Conservation (phyloP, 139 green algal genomes). For the Micromonas commoda region DNA sequence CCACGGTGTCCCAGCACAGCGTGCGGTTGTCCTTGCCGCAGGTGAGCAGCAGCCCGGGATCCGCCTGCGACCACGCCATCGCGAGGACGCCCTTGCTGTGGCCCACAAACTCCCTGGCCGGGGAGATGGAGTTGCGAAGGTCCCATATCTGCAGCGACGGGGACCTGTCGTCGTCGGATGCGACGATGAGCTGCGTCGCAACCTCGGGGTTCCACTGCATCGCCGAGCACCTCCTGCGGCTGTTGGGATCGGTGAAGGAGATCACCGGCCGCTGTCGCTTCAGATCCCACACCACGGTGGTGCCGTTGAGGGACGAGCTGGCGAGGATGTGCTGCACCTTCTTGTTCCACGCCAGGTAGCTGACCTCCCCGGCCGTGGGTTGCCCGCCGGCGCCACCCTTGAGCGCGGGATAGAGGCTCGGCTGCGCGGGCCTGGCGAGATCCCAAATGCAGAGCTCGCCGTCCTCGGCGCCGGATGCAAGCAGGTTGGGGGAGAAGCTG, state of each 20-base stretch:
- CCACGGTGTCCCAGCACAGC: slow-evolving; percentile 83
- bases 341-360: slow-evolving; percentile 82
- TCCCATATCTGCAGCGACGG: slow-evolving; percentile 90
- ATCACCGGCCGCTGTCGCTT: slow-evolving; percentile 87
- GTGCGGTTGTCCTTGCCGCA: slow-evolving; percentile 89
- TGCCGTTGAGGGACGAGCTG: slow-evolving; percentile 54
- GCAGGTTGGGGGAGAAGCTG: slow-evolving; percentile 74
- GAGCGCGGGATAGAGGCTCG: slow-evolving; percentile 57
- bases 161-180: slow-evolving; percentile 84
- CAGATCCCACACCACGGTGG: slow-evolving; percentile 89
- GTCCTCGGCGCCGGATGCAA: slow-evolving; percentile 82
- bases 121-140: slow-evolving; percentile 80
- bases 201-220: slow-evolving; percentile 90
- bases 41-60: slow-evolving; percentile 79
- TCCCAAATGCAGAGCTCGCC: slow-evolving; percentile 96
- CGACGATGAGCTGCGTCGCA: slow-evolving; percentile 88
- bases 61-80: slow-evolving; percentile 76
- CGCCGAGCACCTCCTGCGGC: slow-evolving; percentile 48
- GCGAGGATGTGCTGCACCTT: slow-evolving; percentile 96
- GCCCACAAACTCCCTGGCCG: slow-evolving; percentile 76
- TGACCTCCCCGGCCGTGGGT: slow-evolving; percentile 27
- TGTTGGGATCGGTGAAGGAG: slow-evolving; percentile 64
- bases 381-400: slow-evolving; percentile 32
- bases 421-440: slow-evolving; percentile 66
- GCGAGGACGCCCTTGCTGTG: slow-evolving; percentile 82